Base-by-base conservation (phyloP, 192 early-diverging fungal species). In the Backusella liffmaniae region DNA sequence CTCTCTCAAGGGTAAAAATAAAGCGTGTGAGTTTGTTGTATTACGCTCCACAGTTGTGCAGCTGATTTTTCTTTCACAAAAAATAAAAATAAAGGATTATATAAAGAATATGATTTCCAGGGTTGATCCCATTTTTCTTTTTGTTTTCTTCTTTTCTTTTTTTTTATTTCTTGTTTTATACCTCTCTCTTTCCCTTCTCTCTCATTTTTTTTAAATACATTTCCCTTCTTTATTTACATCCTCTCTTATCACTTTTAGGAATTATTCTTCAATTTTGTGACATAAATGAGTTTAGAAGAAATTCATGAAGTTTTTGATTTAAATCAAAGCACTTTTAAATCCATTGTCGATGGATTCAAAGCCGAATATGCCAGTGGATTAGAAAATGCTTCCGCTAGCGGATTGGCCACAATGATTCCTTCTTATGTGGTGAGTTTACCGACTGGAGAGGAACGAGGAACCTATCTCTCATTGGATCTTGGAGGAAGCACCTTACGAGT, bases 401-500 rank as follows among this genome's bases (percentile, higher is more conserved):
- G 77, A 42, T 67, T 85, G 21, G 75, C 84, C 67, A 91, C 88
- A 62, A 96, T 96, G 96, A 93, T 98, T 73, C 97, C 96, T 23
- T 95, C 95, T 5, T 97, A 88, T 83, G 94, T 98, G 74, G 87
- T 91, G 6, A 79, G 81, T 59, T 84, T 93, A 23, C 96, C 97
- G 1, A 90, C 85, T 23, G 96, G 96, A 29, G 84, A 79, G 66
- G 97, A 99, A 79, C 88, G 81, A 32, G 97, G 97, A 30, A 87
- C 90, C 34, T 96, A 90, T 87, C 87, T 96, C 73, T 96, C 97
- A 6, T 87, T 99, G 62, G 97, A 99, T 77, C 83, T 99, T 67
- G 96, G 97, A 65, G 97, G 96, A 32, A 96, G 96, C 39, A 97
- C 97, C 85, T 90, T 99, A 76, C 92, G 96, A 44, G 95, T 97